phyloP scores from a whole-genome alignment of 139 green algal genomes.

The Ettlia oleoabundans region DNA sequence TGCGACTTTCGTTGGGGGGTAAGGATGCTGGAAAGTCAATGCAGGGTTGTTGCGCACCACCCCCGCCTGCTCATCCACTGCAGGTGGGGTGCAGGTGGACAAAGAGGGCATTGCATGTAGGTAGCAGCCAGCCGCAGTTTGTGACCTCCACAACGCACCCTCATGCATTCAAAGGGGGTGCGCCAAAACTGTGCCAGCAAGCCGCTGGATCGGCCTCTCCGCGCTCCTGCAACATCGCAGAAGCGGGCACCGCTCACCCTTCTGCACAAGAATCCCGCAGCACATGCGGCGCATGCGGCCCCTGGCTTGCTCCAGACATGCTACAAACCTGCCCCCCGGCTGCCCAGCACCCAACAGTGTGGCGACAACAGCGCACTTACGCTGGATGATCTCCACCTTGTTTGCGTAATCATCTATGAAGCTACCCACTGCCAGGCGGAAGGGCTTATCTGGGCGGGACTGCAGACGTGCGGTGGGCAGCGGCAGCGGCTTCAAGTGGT shows the following conservation, averaged over 20 bases:
- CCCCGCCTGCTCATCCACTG: conserved; percentile 86
- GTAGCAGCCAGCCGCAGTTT: no score
- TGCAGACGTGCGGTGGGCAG: conserved; percentile 40
- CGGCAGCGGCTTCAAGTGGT: neutral
- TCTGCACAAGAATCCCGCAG: no score
- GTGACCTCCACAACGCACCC: no score
- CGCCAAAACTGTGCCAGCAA: no score
- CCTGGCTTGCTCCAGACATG: no score
- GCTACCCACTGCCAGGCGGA: conserved; percentile 89
- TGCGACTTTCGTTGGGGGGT: conserved; percentile 94
- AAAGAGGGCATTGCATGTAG: neutral
- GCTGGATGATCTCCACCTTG: conserved; percentile 84
- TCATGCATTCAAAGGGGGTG: no score
- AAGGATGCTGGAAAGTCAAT: conserved; percentile 87
- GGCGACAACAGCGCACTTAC: conserved; percentile 53
- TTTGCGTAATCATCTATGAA: conserved; percentile 95
- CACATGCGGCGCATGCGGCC: no score
- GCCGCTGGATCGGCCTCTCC: no score
- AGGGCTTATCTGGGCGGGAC: conserved; percentile 85
- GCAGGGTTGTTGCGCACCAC: conserved; percentile 67
- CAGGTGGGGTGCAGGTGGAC: neutral
- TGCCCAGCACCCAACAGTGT: no score
- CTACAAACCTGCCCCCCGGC: no score
- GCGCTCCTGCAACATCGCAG: no score
- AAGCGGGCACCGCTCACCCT: no score